phyloP scores from a whole-genome alignment of 1,284 basidiomycete species.

The Microbotryum silenes-acaulis region DNA sequence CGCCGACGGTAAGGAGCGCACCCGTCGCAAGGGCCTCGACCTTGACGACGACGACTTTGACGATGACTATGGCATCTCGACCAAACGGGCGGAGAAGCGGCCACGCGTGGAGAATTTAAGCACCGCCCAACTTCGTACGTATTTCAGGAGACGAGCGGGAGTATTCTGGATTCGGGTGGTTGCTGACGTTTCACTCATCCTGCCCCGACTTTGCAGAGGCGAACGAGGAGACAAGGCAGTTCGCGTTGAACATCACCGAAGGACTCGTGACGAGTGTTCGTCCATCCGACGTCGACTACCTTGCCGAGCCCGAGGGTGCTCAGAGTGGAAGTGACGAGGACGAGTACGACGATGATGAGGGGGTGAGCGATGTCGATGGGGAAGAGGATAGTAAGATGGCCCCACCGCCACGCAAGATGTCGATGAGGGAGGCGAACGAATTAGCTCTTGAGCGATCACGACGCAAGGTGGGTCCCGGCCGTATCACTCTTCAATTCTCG shows the following conservation, averaged over 20 bases:
- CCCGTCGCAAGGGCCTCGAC: conserved; percentile 11
- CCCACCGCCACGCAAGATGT: neutral
- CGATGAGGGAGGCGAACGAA: neutral
- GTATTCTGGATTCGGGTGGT: fast-evolving
- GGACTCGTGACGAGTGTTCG: neutral
- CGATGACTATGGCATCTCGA: conserved; percentile 17
- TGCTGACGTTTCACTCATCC: neutral
- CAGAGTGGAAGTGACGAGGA: neutral
- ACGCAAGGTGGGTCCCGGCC: neutral
- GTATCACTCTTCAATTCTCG: neutral
- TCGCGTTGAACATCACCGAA: conserved; percentile 9
- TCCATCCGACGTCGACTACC: conserved; percentile 1
- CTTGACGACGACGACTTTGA: conserved; percentile 29
- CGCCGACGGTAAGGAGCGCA: conserved; percentile 25
- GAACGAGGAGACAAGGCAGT: conserved; percentile 25
- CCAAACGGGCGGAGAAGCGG: conserved; percentile 9
- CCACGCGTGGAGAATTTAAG: conserved; percentile 7
- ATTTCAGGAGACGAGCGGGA: neutral
- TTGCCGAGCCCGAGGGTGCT: neutral
- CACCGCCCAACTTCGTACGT: conserved; percentile 17
- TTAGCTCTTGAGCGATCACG: neutral
- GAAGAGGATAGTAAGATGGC: neutral
- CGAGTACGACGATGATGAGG: neutral
- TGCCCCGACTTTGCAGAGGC: conserved; percentile 2
- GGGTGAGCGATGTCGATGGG: neutral